Conservation (phyloP, 805 yeast genomes). For the Schizosaccharomyces osmophilus region DNA sequence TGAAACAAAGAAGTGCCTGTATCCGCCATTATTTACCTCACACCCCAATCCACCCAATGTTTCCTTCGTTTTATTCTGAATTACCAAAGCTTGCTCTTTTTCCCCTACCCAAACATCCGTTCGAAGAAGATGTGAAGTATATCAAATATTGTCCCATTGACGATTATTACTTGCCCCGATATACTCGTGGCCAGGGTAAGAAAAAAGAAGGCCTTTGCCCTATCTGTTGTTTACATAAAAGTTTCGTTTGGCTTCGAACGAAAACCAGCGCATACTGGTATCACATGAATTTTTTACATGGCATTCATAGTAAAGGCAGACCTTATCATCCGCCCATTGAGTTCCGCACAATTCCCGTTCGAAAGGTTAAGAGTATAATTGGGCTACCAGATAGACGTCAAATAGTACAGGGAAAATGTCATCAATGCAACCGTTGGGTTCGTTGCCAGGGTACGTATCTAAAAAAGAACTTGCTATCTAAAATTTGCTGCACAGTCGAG, state of each 20-base stretch:
- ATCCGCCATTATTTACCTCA: neutral
- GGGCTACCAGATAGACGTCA: neutral
- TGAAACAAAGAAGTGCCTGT: neutral
- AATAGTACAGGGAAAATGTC: neutral
- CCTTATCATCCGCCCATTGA: slow-evolving; percentile 1
- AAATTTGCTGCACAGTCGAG: too few species aligned
- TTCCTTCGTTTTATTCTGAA: neutral
- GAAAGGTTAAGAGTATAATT: neutral
- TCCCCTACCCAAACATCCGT: neutral
- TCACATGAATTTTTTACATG: slow-evolving; percentile 2
- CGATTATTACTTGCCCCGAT: neutral
- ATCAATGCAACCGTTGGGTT: neutral
- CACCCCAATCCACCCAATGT: neutral
- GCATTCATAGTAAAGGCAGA: neutral
- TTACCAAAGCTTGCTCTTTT: neutral
- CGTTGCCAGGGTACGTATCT: slow-evolving; percentile 1
- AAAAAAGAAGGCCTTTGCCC: neutral
- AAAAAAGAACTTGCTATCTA: neutral
- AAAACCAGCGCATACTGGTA: slow-evolving; percentile 2
- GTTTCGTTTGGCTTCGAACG: neutral
- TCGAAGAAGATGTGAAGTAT: too few species aligned
- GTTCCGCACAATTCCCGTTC: neutral
- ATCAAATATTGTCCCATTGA: neutral
- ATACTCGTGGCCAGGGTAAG: neutral
- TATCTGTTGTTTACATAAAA: neutral